Conservation (phyloP, 2,329 filamentous ascomycete genomes). For the Decorospora gaudefroyi region DNA sequence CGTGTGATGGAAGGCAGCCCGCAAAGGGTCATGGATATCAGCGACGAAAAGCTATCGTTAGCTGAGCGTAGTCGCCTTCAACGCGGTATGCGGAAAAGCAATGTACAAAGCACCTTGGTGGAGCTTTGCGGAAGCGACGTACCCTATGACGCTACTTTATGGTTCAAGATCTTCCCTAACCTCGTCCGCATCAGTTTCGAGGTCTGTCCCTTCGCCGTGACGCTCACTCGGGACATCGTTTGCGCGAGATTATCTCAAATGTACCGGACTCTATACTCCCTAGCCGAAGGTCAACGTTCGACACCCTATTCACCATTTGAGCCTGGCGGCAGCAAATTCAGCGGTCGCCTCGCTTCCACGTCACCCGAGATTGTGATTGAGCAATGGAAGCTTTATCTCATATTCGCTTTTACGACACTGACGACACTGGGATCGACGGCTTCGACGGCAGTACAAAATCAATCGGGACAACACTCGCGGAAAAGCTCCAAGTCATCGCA, state of each 20-base stretch:
- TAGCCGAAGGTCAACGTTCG: constrained; percentile 69
- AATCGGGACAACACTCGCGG: constrained; percentile 73
- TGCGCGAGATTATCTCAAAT: constrained; percentile 92
- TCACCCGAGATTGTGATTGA: constrained; percentile 88
- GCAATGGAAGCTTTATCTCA: constrained; percentile 96
- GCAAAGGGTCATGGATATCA: constrained; percentile 84
- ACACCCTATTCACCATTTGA: constrained; percentile 63
- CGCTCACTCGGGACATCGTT: constrained; percentile 86
- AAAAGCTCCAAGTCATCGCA: constrained; percentile 76
- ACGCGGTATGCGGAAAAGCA: constrained; percentile 82
- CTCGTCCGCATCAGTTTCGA: constrained; percentile 89
- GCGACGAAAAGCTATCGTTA: constrained; percentile 86
- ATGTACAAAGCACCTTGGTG: constrained; percentile 81
- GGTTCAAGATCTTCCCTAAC: constrained; percentile 98
- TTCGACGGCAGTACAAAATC: constrained; percentile 60
- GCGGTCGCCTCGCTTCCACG: constrained; percentile 63
- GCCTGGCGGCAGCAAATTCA: constrained; percentile 58
- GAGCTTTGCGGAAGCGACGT: constrained; percentile 95
- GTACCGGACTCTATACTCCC: constrained; percentile 78
- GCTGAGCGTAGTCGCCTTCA: constrained; percentile 92
- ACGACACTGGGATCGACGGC: constrained; percentile 71
- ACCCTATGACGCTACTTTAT: constrained; percentile 90
- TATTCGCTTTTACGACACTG: constrained; percentile 95
- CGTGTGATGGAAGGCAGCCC: constrained; percentile 90
- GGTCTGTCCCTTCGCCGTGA: constrained; percentile 87